Base-by-base conservation (phyloP, 805 yeast species). In the Candida mattraensis region DNA sequence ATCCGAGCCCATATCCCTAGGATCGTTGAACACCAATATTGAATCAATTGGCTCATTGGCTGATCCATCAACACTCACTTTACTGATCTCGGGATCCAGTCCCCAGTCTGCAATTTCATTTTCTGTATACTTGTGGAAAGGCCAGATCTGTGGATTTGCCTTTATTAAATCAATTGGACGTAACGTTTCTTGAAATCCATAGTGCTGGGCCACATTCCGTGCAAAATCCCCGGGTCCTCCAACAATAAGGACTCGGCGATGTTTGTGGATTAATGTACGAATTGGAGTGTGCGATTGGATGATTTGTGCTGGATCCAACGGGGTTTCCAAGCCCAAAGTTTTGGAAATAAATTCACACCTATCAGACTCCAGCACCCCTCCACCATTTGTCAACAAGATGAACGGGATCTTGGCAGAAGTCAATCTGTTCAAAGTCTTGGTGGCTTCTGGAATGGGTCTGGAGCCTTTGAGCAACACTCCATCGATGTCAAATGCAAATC, bases 231-330 rank as follows among this genome's bases (percentile, higher is more conserved):
- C 74, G 8, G 74, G 78, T 4, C 94, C 94, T n/a, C 97, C 97
- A 13, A 88, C 82, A 3, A 85, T 87, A 39, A 89, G 63, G 5
- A 89, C 88, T 11, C 87, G 66, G 30, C 74, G 61, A 44, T 69
- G 78, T 30, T 70, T 65, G 7, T 67, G 61, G 4, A 72, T 75
- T 33, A 85, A 62, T 0, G 80, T 71, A 45, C 73, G 74, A 70
- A 82, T 78, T 0, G 96, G 96, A 0, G 97, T 87, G 56, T 89
- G 97, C 24, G 91, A 78, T 59, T 85, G 94, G 12, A 89, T 78
- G 28, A 89, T 66, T 51, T 88, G 96, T 28, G 67, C 59, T 3
- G 78, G 71, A 18, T 72, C 62, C n/a, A 83, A 59, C 1, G 67
- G 64, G 1, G 61, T 54, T 6, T 63, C 69, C 35, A 83, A 58